Percentiles rank a stretch among this genome's conserved stretches.
Evolutionary conservation across 495 filamentous ascomycete genomes (phyloP).

Genomic region (Penicillium chermesinum): DNA sequence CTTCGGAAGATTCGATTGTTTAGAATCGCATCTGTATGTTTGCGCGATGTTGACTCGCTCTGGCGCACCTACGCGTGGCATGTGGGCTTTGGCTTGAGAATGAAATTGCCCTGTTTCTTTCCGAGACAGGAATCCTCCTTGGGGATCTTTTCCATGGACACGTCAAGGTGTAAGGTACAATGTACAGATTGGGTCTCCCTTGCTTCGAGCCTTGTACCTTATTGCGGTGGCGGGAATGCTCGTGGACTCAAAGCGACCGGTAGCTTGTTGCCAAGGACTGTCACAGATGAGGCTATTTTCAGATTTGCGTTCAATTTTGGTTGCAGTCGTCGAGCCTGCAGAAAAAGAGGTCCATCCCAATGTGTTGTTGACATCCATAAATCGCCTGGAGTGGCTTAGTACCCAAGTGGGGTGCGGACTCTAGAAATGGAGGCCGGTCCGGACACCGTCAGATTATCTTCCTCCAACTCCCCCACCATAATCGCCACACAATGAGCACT

Average conservation of each 20-base stretch:
- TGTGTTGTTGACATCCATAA: too few relatives aligned
- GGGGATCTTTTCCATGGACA: neutral
- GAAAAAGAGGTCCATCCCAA: too few relatives aligned
- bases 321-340: too few relatives aligned
- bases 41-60: too few relatives aligned
- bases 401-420: too few relatives aligned
- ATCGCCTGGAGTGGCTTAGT: neutral
- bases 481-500: neutral
- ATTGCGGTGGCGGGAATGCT: neutral
- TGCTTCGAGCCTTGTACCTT: neutral
- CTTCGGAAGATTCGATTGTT: too few relatives aligned
- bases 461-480: neutral
- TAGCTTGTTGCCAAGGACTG: too few relatives aligned
- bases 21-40: too few relatives aligned
- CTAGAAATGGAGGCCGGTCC: too few relatives aligned
- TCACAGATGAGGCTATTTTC: too few relatives aligned
- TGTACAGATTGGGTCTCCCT: neutral
- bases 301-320: too few relatives aligned
- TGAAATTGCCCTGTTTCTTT: neutral
- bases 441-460: neutral
- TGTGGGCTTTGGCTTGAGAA: neutral
- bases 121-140: neutral
- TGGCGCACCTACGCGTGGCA: too few relatives aligned
- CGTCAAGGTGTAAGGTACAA: neutral
- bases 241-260: neutral